Evolutionary conservation across 2,329 filamentous ascomycete species (phyloP).

Genomic region (Penicillium janthinellum): DNA sequence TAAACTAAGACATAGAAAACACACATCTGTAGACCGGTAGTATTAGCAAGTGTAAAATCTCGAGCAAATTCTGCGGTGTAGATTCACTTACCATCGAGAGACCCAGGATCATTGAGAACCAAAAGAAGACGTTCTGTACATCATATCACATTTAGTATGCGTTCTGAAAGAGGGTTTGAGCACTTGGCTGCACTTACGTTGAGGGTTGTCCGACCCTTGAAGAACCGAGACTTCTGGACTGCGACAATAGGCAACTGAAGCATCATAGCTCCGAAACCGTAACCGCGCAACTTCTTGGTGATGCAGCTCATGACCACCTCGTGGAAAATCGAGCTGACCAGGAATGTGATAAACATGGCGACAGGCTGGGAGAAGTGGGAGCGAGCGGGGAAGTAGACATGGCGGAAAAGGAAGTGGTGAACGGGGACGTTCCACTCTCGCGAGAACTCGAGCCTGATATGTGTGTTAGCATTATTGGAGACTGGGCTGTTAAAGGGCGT

Average conservation of each 20-base stretch:
- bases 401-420: slow-evolving; percentile 89
- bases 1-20: slow-evolving; percentile 59
- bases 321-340: slow-evolving; percentile 85
- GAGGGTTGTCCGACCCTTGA: slow-evolving; percentile 72
- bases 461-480: neutral
- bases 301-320: slow-evolving; percentile 98
- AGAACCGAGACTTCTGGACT: slow-evolving; percentile 77
- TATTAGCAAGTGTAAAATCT: neutral
- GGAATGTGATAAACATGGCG: slow-evolving; percentile 87
- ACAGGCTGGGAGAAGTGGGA: slow-evolving; percentile 73
- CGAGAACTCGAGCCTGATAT: slow-evolving; percentile 79
- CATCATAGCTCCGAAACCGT: slow-evolving; percentile 95
- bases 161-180: neutral
- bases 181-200: slow-evolving; percentile 55
- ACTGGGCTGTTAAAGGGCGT: neutral
- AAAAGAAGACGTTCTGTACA: slow-evolving; percentile 76
- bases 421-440: slow-evolving; percentile 98
- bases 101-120: slow-evolving; percentile 88
- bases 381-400: slow-evolving; percentile 85
- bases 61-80: neutral
- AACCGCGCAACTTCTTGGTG: slow-evolving; percentile 92
- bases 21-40: slow-evolving; percentile 51
- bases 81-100: slow-evolving; percentile 67
- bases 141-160: neutral
- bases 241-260: slow-evolving; percentile 93